Base-by-base conservation (phyloP, 2,329 filamentous ascomycete species). In the Beauveria rudraprayagi region DNA sequence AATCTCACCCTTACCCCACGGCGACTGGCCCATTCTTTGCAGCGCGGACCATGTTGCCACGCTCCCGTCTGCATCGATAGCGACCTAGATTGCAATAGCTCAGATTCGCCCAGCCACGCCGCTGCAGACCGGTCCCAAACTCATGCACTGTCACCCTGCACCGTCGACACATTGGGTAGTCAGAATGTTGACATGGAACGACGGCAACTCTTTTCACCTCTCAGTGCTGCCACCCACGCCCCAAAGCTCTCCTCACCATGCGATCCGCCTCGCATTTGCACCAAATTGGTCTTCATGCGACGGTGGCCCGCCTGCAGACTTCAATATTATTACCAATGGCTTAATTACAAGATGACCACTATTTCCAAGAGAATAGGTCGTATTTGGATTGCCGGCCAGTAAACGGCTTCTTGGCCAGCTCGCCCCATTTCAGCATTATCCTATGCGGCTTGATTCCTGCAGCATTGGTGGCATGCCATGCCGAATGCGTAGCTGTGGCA, bases 81-180 rank as follows among this genome's bases (percentile, higher is more conserved):
- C 3, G 44, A 50, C 55, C 55, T 57, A 40, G 56, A 58, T 30
- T 41, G 46, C 56, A 58, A 50, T 58, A 51, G 56, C 24, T 48
- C 56, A 58, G 56, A 58, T 58, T 46, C 56, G 11, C 28, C n/a
- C 54, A 34, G 43, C 54, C 43, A 56, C 54, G 43, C 54, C 22
- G 10, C 17, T 46, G 19, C 44, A 57, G 10, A 19, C 55, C 24
- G 24, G 16, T 30, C 11, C 56, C 34, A 47, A 58, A 10, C 17
- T 11, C 46, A 51, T 28, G 56, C 46, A 28, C 46, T 51, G 46
- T 30, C 30, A 58, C 56, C 46, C 37, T 30, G 8, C 56, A 41
- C 30, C 22, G n/a, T 43, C 5, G 37, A 28, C 46, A 8, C 5
- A 34, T 34, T 51, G 56, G 56, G 34, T 22, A 50, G 47, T 34